phyloP scores from a whole-genome alignment of 495 filamentous ascomycete species.

The Acidiella bohemica region DNA sequence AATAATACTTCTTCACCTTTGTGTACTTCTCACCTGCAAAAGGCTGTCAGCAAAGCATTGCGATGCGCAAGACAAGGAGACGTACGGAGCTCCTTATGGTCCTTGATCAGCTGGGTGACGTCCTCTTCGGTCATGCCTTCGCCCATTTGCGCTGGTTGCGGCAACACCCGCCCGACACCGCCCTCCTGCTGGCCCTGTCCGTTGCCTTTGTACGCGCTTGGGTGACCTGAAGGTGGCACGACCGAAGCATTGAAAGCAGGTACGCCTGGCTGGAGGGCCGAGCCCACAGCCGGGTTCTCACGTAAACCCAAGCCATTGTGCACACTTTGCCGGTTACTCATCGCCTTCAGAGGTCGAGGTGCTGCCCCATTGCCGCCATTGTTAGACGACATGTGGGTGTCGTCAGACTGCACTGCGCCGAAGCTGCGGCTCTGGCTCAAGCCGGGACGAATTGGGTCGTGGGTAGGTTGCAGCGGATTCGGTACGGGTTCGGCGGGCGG shows the following conservation, averaged over 20 bases:
- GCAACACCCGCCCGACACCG: constrained; percentile 26
- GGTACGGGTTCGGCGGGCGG: constrained; percentile 4
- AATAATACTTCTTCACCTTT: constrained; percentile 95
- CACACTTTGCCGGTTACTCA: constrained; percentile 13
- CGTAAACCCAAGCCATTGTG: constrained; percentile 17
- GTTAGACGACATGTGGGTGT: constrained; percentile 14
- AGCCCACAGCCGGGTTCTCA: constrained; percentile 9
- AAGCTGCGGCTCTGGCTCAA: constrained; percentile 8
- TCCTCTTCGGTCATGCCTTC: constrained; percentile 31
- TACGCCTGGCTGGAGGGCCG: constrained; percentile 16
- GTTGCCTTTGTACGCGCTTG: constrained; percentile 23
- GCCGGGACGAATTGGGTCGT: constrained; percentile 2
- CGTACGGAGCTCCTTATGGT: constrained; percentile 31
- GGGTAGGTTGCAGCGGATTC: too few relatives aligned
- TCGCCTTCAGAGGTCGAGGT: constrained; percentile 1
- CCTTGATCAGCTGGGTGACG: constrained; percentile 26
- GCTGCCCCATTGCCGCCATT: constrained; percentile 14
- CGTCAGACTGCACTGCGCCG: constrained; percentile 4
- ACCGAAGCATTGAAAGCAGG: constrained; percentile 27
- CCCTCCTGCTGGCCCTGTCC: constrained; percentile 13
- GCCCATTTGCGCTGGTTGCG: constrained; percentile 21
- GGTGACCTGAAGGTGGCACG: constrained; percentile 25
- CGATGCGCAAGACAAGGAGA: constrained; percentile 4
- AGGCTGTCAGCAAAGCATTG: constrained; percentile 1
- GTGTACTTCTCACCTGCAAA: constrained; percentile 77